These are phyloP conservation scores for Wickerhamomyces canadensis DNA, from an alignment of 805 yeast genomes.

Conservation along the genomic window DNA sequence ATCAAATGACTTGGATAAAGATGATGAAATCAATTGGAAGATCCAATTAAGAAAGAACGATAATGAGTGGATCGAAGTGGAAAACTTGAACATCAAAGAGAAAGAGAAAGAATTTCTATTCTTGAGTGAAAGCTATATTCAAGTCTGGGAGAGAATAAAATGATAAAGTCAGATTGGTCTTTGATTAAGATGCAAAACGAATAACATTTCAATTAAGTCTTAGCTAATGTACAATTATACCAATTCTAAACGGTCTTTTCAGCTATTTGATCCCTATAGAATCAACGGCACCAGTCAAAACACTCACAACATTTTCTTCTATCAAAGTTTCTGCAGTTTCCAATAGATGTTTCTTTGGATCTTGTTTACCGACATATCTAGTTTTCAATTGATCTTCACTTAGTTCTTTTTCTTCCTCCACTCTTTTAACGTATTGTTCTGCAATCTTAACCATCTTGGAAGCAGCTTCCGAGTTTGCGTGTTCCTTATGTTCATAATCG, in stretches of 20 bases:
- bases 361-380: slow-evolving; percentile 96
- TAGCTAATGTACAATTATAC: too few species aligned
- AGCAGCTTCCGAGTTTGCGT: slow-evolving; percentile 65
- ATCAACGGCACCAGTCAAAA: slow-evolving; percentile 85
- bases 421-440: slow-evolving; percentile 80
- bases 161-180: neutral
- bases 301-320: slow-evolving; percentile 85
- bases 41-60: slow-evolving; percentile 40
- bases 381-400: slow-evolving; percentile 87
- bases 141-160: slow-evolving; percentile 50
- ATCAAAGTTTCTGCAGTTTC: slow-evolving; percentile 82
- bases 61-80: slow-evolving; percentile 53
- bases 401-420: slow-evolving; percentile 86
- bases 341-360: slow-evolving; percentile 93
- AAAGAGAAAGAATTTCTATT: slow-evolving; percentile 56
- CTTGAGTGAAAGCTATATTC: slow-evolving; percentile 56
- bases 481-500: slow-evolving; percentile 75
- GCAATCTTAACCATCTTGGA: slow-evolving; percentile 85
- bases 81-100: slow-evolving; percentile 41
- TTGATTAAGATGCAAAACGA: too few species aligned
- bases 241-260: too few species aligned
- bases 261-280: slow-evolving; percentile 75
- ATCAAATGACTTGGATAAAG: slow-evolving; percentile 20
- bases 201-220: too few species aligned
- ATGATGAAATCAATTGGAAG: slow-evolving; percentile 37